Percentiles rank a stretch among this genome's conserved stretches.
These are phyloP conservation scores for Irpex rosettiformis DNA, from an alignment of 1,284 basidiomycete species.

Conservation along the genomic window DNA sequence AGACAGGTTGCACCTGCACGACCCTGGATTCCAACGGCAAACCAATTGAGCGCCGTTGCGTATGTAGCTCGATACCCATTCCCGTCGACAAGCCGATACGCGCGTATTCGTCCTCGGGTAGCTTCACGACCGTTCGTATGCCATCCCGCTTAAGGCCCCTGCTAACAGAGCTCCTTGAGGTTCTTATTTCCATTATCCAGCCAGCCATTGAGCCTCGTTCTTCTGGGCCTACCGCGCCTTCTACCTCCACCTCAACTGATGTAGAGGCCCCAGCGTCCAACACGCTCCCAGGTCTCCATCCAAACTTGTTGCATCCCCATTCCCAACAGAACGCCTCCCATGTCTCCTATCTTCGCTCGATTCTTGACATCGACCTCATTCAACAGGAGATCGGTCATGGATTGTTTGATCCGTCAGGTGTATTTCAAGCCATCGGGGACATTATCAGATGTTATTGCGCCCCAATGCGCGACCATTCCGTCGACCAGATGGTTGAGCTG, in stretches of 20 bases:
- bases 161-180: constrained; percentile 76
- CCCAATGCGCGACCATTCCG: constrained; percentile 83
- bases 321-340: constrained; percentile 41
- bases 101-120: constrained; percentile 37
- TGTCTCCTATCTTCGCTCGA: constrained; percentile 51
- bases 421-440: constrained; percentile 77
- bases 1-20: constrained; percentile 81
- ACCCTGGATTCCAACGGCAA: constrained; percentile 62
- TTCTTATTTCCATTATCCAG: constrained; percentile 81
- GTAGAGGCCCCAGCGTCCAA: not conserved
- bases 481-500: constrained; percentile 80
- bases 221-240: constrained; percentile 10
- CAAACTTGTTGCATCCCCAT: constrained; percentile 24
- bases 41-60: constrained; percentile 44
- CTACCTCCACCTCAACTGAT: constrained; percentile 27
- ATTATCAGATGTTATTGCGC: constrained; percentile 91
- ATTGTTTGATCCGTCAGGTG: constrained; percentile 78
- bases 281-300: constrained; percentile 17
- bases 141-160: constrained; percentile 75
- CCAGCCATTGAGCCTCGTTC: constrained; percentile 37
- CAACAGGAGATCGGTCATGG: constrained; percentile 77
- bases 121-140: constrained; percentile 54
- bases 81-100: constrained; percentile 23
- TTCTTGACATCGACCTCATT: constrained; percentile 73
- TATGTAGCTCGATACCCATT: constrained; percentile 21